Percentiles rank a stretch among this genome's conserved stretches.
Conservation (phyloP, 352 stramenopile species). For the Nothophytophthora sp. region DNA sequence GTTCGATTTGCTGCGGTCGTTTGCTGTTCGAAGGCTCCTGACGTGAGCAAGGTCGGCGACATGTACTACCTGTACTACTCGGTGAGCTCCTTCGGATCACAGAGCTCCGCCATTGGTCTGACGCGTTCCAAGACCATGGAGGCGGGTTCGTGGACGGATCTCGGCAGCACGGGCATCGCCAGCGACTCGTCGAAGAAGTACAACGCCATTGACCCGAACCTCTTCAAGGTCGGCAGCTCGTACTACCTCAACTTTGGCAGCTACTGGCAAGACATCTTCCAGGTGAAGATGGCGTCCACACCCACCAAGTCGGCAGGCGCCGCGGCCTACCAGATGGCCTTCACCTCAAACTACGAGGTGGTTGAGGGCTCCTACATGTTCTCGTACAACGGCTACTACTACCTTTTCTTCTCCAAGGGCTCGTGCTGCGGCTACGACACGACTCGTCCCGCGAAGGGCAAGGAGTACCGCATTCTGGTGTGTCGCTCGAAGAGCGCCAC, state of each 20-base stretch:
- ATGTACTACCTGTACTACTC: constrained; percentile 65
- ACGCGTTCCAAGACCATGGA: constrained; percentile 50
- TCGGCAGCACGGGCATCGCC: constrained; percentile 31
- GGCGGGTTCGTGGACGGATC: constrained; percentile 35
- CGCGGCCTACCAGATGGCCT: constrained; percentile 24
- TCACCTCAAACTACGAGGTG: constrained; percentile 35
- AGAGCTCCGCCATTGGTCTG: constrained; percentile 49
- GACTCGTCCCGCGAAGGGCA: constrained; percentile 31
- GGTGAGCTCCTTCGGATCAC: constrained; percentile 44
- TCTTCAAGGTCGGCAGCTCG: constrained; percentile 32
- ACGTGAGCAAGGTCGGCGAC: constrained; percentile 46
- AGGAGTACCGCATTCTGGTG: constrained; percentile 50
- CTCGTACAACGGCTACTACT: constrained; percentile 38
- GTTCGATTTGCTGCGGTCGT: neutral
- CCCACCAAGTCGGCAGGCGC: constrained; percentile 18
- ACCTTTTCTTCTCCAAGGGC: constrained; percentile 47
- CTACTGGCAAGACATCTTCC: constrained; percentile 42
- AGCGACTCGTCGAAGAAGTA: constrained; percentile 40
- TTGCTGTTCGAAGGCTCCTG: constrained; percentile 27
- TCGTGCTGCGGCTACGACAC: constrained; percentile 37
- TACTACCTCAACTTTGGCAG: constrained; percentile 54
- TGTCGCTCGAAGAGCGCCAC: constrained; percentile 40
- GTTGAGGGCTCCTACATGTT: constrained; percentile 44
- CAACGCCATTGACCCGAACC: constrained; percentile 60
- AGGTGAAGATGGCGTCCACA: constrained; percentile 25